Evolutionary conservation across 208 protist genomes (phyloP).

Genomic region (Acanthamoeba healyi): DNA sequence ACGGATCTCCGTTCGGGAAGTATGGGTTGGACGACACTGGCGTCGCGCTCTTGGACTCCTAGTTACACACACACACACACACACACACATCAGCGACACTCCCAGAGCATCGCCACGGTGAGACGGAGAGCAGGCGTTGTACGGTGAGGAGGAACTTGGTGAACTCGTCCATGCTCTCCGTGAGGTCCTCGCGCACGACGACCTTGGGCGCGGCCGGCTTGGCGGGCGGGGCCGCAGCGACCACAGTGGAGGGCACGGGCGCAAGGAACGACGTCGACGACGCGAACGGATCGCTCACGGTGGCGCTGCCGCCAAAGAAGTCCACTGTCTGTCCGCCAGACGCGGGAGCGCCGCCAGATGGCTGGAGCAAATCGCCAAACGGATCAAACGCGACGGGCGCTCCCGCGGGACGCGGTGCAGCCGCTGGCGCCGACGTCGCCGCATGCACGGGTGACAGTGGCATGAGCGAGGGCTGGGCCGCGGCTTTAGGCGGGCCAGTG

Average conservation of each 20-base stretch:
- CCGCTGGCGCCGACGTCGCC: too few relatives aligned
- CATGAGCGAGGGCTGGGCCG: not conserved
- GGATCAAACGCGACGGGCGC: slow-evolving; percentile 1
- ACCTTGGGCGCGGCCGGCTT: not conserved
- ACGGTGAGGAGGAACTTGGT: slow-evolving; percentile 33
- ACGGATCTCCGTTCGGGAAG: slow-evolving; percentile 34
- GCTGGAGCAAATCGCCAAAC: not conserved
- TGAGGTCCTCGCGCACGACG: not conserved
- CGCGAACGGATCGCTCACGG: not conserved
- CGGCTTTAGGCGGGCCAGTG: not conserved
- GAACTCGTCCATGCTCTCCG: slow-evolving; percentile 47
- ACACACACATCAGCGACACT: too few relatives aligned
- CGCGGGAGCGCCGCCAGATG: not conserved
- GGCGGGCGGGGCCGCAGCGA: not conserved
- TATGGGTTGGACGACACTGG: slow-evolving; percentile 28
- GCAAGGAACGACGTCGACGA: slow-evolving; percentile 25
- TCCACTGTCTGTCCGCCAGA: not conserved
- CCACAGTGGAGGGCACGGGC: not conserved
- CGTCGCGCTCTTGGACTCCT: slow-evolving; percentile 7
- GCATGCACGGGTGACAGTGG: too few relatives aligned
- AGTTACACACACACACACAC: not conserved
- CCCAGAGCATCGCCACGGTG: too few relatives aligned
- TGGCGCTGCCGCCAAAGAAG: not conserved
- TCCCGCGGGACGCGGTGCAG: not conserved
- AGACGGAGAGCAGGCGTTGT: not conserved